Base-by-base conservation (phyloP, 352 stramenopile genomes). In the Chrysophaeum taylorii region DNA sequence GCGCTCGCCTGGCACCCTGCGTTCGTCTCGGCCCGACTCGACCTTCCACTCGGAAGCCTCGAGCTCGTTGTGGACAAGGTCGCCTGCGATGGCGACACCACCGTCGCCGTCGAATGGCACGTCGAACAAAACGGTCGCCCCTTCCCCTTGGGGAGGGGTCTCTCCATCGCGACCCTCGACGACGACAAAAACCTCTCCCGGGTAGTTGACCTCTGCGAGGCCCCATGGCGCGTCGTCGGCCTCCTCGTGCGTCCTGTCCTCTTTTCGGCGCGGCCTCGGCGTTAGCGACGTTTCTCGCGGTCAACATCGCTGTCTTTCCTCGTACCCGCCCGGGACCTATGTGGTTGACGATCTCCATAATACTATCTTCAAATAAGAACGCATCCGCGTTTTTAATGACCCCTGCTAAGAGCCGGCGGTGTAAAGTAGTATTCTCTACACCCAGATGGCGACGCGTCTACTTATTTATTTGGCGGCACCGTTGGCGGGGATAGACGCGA, bases 41-140 rank as follows among this genome's bases (percentile, higher is more conserved):
- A 25, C 5, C 57, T 66, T 31, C 57, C 57, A 9, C 29, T 66
- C 1, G 57, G 36, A 2, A 5, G 50, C 50, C 35, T 66, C 12
- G 15, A 66, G 57, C 57, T 66, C 57, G n/a, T 66, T n/a, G 57
- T 66, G 12, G 57, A 66, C 35, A 9, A 42, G 9, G 57, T 66
- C 33, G 57, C 57, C 57, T 66, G 57, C 57, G 35, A 66, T 36
- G 57, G 57, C 33, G 33, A 25, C 14, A 4, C 9, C 14, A 14
- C 2, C 9, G 57, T 66, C 9, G 57, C 33, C 36, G 57, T 66
- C 57, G 57, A 66, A 23, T 66, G 57, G 57, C 57, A 66, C 57
- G 57, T 66, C 33, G 57, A 66, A 36, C 31, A 57, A 18, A 33
- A 42, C 21, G 57, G 57, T n/a, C 2, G 31, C 33, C 31, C 57